Percentiles rank a stretch among this genome's conserved stretches.
These are phyloP conservation scores for Tritrichomonas musculus DNA, from an alignment of 208 protist genomes.

Conservation along the genomic window DNA sequence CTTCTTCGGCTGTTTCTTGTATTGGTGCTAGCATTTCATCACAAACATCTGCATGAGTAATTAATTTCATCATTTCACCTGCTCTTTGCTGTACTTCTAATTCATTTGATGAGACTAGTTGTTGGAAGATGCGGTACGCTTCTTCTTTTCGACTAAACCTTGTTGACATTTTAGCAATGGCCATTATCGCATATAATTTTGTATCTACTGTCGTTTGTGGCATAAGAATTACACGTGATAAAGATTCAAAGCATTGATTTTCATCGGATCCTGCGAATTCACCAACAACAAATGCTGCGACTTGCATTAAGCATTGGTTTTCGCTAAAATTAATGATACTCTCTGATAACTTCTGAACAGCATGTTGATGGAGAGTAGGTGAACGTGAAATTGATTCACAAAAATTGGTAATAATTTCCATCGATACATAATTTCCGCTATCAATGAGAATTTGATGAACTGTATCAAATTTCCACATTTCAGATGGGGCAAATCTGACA, in stretches of 20 bases:
- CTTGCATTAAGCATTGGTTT: not conserved
- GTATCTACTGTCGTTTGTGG: not conserved
- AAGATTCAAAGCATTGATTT: not conserved
- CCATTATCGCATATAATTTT: not conserved
- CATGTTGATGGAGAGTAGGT: not conserved
- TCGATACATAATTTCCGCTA: not conserved
- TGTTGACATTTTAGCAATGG: not conserved
- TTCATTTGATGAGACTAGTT: not conserved
- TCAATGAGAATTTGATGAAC: not conserved
- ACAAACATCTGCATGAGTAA: not conserved
- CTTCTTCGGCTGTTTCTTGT: not conserved
- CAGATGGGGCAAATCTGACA: not conserved
- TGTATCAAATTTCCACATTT: not conserved
- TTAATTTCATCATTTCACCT: not conserved
- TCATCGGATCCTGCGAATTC: not conserved
- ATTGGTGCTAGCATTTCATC: slow-evolving; percentile 15
- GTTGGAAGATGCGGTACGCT: not conserved
- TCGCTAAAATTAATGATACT: not conserved
- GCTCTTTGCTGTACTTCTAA: not conserved
- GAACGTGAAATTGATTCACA: not conserved
- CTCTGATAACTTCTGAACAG: not conserved
- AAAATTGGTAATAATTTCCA: not conserved
- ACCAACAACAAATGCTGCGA: not conserved
- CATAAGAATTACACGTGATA: not conserved
- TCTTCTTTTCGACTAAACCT: not conserved